Conservation (phyloP, 2,329 filamentous ascomycete genomes). For the Microcyclospora tardicrescens region DNA sequence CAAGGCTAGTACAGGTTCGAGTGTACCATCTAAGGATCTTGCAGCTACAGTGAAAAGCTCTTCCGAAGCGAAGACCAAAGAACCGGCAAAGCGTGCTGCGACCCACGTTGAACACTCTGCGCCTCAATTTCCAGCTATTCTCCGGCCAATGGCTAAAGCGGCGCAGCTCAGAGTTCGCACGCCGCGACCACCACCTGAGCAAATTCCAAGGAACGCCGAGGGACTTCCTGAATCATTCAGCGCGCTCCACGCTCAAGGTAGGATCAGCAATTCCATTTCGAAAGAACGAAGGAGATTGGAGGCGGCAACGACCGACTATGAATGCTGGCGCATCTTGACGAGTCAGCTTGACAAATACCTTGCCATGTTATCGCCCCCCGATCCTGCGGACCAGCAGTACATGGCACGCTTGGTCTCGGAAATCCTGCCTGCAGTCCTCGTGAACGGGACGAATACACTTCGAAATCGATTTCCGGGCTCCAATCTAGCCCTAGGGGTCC, state of each 20-base stretch:
- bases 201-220: neutral
- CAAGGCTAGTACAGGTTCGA: neutral
- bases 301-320: conserved; percentile 45
- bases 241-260: no score
- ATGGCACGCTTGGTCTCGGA: neutral
- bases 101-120: neutral
- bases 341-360: neutral
- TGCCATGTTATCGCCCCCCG: neutral
- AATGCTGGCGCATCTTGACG: conserved; percentile 51
- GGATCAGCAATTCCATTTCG: no score
- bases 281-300: conserved; percentile 25
- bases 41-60: no score
- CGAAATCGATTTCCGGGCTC: conserved; percentile 49
- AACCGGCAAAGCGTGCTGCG: no score
- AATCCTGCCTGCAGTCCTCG: conserved; percentile 10
- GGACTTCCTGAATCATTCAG: no score
- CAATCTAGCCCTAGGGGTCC: conserved; percentile 44
- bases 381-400: neutral
- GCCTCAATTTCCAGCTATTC: conserved; percentile 4
- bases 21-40: no score
- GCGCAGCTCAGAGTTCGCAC: neutral
- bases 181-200: neutral
- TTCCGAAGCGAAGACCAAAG: no score
- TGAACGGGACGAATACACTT: conserved; percentile 10
- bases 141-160: conserved; percentile 7